These are phyloP conservation scores for Aspergillus neotritici DNA, from an alignment of 2,329 filamentous ascomycete species.

Conservation along the genomic window DNA sequence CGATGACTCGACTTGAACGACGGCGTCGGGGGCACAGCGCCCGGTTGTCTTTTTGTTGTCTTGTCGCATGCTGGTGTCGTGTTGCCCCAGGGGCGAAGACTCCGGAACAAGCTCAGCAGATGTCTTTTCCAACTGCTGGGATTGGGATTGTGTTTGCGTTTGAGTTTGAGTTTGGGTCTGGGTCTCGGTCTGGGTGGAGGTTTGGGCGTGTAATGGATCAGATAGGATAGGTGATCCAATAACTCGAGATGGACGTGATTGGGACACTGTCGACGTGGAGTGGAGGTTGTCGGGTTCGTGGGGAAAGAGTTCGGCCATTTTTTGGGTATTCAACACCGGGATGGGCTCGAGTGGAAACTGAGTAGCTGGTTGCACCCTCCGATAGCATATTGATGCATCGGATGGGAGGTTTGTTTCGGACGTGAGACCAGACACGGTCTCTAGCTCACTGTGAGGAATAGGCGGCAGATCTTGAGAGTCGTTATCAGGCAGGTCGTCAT, in stretches of 20 bases:
- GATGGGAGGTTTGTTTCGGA: conserved; percentile 28
- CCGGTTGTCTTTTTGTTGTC: conserved; percentile 12
- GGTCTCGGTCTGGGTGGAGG: conserved; percentile 5
- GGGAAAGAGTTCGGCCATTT: conserved; percentile 36
- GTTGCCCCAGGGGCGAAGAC: conserved; percentile 31
- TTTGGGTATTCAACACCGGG: conserved; percentile 32
- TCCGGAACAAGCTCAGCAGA: conserved; percentile 35
- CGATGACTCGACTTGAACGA: conserved; percentile 40
- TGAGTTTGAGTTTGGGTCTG: conserved; percentile 12
- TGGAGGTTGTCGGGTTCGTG: conserved; percentile 19
- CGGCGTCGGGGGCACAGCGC: conserved; percentile 19
- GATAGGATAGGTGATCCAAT: conserved; percentile 2
- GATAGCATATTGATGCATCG: conserved; percentile 36
- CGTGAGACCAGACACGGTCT: conserved; percentile 19
- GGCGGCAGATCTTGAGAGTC: conserved; percentile 32
- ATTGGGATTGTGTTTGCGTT: conserved; percentile 19
- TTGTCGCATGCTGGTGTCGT: conserved; percentile 8
- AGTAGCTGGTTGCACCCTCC: conserved; percentile 29
- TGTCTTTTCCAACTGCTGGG: conserved; percentile 15
- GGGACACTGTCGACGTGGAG: conserved; percentile 3
- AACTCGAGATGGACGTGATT: conserved; percentile 6
- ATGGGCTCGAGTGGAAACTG: conserved; percentile 35
- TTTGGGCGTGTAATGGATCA: conserved; percentile 1
- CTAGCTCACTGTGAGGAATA: conserved; percentile 15
- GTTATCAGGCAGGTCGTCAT: conserved; percentile 12